A percentile compares a stretch with the other conserved stretches of the same genome.
These are phyloP conservation scores for Echinochloa phyllopogon DNA, from an alignment of 176 grass and related monocot species.

Conservation along the genomic window DNA sequence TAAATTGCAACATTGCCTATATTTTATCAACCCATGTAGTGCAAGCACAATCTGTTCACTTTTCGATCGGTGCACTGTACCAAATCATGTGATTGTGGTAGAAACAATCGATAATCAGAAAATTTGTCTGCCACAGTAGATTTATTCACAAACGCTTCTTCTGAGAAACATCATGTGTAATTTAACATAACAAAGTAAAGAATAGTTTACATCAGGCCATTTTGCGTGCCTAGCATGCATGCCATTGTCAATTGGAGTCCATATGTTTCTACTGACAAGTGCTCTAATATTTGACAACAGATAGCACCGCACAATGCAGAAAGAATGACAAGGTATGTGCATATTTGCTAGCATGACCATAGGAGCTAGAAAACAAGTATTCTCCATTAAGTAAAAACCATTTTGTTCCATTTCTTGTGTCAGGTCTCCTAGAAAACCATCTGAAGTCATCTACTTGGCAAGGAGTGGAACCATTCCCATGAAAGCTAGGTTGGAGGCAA, in stretches of 20 bases:
- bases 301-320: conserved; percentile 35
- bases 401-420: neutral
- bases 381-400: conserved; percentile 19
- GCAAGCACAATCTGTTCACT: neutral
- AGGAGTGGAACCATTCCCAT: conserved; percentile 49
- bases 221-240: neutral
- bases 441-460: conserved; percentile 57
- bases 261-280: conserved; percentile 20
- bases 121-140: neutral
- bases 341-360: conserved; percentile 24
- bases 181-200: neutral
- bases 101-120: neutral
- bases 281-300: conserved; percentile 29
- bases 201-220: neutral
- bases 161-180: neutral
- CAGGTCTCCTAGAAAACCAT: conserved; percentile 59
- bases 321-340: conserved; percentile 54
- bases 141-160: neutral
- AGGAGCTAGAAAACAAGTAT: conserved; percentile 6
- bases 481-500: conserved; percentile 62
- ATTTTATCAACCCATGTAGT: neutral
- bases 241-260: neutral
- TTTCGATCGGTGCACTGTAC: neutral
- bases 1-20: neutral
- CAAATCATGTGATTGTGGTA: neutral